Evolutionary conservation across 306 rosid genomes (phyloP).

Genomic region (Sphenostylis stenocarpa): DNA sequence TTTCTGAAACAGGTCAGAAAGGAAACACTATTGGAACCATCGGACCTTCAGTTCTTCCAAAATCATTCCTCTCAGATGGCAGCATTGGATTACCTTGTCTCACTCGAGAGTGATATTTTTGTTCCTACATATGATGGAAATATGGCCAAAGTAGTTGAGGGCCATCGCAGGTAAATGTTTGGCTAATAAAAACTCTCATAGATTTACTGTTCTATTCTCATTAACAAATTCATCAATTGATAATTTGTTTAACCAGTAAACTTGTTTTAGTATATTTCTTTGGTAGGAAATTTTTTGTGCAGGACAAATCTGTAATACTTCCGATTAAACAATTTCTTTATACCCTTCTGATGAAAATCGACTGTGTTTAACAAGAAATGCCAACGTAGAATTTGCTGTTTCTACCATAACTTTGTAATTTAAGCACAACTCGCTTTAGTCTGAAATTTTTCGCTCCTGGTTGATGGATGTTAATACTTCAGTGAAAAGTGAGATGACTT

Average conservation of each 20-base stretch:
- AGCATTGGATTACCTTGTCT: slow-evolving; percentile 87
- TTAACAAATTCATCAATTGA: background rate
- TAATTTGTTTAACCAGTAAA: background rate
- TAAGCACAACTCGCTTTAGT: background rate
- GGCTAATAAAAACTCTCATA: slow-evolving; percentile 14
- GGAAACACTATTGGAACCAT: slow-evolving; percentile 80
- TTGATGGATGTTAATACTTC: background rate
- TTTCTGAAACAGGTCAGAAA: slow-evolving; percentile 72
- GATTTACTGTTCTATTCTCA: background rate
- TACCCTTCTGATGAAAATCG: background rate
- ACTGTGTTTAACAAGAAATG: background rate
- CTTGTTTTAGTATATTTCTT: background rate
- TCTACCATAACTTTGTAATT: background rate
- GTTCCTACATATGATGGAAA: slow-evolving; percentile 95
- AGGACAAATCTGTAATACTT: background rate
- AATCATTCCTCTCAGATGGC: slow-evolving; percentile 98
- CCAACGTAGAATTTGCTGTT: background rate
- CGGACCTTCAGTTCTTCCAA: slow-evolving; percentile 80
- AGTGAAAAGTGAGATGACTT: slow-evolving; percentile 17
- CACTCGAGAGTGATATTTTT: slow-evolving; percentile 87
- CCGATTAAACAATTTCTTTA: background rate
- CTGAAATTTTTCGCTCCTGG: background rate
- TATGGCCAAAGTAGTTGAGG: slow-evolving; percentile 97
- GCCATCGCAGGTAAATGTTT: slow-evolving; percentile 83
- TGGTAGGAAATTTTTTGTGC: background rate